Base-by-base conservation (phyloP, 306 rosid genomes). In the Luffa acutangula region DNA sequence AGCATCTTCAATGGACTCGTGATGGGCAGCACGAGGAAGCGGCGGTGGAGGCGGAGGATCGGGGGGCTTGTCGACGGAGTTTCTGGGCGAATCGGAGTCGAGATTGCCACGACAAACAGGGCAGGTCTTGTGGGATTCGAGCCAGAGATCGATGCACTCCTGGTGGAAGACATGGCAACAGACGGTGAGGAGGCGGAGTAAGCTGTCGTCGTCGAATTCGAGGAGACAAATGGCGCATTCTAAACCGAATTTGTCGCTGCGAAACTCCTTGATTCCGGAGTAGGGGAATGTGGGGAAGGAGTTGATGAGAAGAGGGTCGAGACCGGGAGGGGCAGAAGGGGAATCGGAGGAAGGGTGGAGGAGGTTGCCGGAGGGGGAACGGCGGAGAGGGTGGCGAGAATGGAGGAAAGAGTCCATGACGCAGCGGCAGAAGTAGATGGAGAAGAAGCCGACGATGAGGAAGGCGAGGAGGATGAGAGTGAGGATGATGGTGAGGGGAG, bases 141-240 rank as follows among this genome's bases (percentile, higher is more conserved):
- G 98, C 98, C 97, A 93, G 12, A 86, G 81, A 41, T 91, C 97
- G 18, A 93, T 93, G 78, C 97, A 93, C 42, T 91, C 92, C 45
- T 90, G 88, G 41, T 93, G 97, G 75, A 91, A 93, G 58, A 91
- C 93, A 70, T 93, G 97, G 74, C 81, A 86, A 25, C 97, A 93
- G n/a, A 78, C 37, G 2, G 92, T 78, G 43, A 93, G 58, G 45
- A 86, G 81, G 15, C 93, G 90, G 5, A 93, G 91, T 54, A 86
- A 11, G 80, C 87, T 87, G 0, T 90, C 85, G 0, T 91, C 91
- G 15, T 87, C 91, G 9, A 93, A 93, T 76, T 93, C 97, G 0
- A 85, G 14, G 65, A 91, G 82, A 69, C 98, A 93, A 31, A 93
- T 91, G 0, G 97, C 92, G 0, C 94, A 91, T 82, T 91, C 94